Conservation (phyloP, 2,329 filamentous ascomycete species). For the Clarireedia paspali region DNA sequence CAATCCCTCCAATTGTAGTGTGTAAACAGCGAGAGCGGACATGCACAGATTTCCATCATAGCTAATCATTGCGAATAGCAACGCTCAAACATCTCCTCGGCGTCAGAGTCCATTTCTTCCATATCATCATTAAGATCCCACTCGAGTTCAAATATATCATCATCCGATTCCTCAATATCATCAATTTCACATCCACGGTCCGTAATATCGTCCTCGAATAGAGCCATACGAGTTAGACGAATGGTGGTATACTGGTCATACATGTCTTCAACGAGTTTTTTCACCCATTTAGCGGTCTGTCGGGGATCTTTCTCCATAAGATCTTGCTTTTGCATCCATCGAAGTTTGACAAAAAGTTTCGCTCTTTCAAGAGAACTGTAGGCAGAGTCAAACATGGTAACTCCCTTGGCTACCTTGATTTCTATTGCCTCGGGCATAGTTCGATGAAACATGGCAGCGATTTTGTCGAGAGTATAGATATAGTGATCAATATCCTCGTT, state of each 20-base stretch:
- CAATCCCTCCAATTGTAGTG: no score
- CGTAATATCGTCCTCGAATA: slow-evolving; percentile 1
- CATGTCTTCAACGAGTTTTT: slow-evolving; percentile 5
- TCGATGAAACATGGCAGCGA: slow-evolving; percentile 1
- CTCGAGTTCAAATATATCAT: background rate
- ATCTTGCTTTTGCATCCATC: slow-evolving; percentile 7
- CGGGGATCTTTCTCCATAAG: background rate
- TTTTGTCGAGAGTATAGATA: slow-evolving; percentile 6
- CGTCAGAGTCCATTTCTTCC: background rate
- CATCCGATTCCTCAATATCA: background rate
- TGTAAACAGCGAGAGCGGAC: no score
- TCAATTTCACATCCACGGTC: slow-evolving; percentile 1
- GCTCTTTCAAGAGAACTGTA: background rate
- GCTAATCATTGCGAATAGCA: no score
- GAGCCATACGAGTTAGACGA: background rate
- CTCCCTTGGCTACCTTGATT: background rate
- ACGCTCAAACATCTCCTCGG: background rate
- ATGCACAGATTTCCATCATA: no score
- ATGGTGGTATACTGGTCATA: background rate
- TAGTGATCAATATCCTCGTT: slow-evolving; percentile 3
- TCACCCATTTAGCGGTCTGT: background rate
- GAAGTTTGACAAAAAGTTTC: slow-evolving; percentile 2
- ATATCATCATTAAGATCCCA: background rate
- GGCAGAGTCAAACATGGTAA: slow-evolving; percentile 4
- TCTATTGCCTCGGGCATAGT: background rate